phyloP scores from a whole-genome alignment of 441 rosid species.

The Gossypium aridum region DNA sequence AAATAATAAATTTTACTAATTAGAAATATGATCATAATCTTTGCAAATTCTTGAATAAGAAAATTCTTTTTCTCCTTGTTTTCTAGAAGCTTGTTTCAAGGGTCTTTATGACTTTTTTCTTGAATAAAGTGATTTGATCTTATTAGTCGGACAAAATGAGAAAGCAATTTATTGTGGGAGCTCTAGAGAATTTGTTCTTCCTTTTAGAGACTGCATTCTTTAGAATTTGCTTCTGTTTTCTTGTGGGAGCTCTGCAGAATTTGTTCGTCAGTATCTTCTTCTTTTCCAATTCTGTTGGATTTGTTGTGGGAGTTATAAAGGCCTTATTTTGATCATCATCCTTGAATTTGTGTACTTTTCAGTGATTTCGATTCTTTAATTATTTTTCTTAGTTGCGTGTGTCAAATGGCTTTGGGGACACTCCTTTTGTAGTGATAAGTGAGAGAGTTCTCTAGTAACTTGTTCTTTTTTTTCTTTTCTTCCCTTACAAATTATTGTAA shows the following conservation, averaged over 20 bases:
- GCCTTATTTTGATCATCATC: neutral
- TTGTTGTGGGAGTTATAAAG: neutral
- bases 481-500: neutral
- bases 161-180: neutral
- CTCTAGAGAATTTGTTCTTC: neutral
- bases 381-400: neutral
- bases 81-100: neutral
- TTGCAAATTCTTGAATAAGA: neutral
- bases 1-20: neutral
- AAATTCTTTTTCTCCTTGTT: neutral
- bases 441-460: slow-evolving; percentile 4
- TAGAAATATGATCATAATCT: neutral
- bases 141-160: neutral
- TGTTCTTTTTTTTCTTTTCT: neutral
- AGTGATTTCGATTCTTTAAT: neutral
- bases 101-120: neutral
- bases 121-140: neutral
- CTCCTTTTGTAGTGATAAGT: neutral
- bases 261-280: neutral
- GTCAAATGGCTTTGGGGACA: neutral
- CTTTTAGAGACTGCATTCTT: neutral
- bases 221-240: neutral
- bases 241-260: neutral
- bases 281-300: neutral
- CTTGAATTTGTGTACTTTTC: neutral